Evolutionary conservation across 2,329 filamentous ascomycete species (phyloP), one percentile per base, ranked within the genome.

Genomic region (Cercospora janseana): DNA sequence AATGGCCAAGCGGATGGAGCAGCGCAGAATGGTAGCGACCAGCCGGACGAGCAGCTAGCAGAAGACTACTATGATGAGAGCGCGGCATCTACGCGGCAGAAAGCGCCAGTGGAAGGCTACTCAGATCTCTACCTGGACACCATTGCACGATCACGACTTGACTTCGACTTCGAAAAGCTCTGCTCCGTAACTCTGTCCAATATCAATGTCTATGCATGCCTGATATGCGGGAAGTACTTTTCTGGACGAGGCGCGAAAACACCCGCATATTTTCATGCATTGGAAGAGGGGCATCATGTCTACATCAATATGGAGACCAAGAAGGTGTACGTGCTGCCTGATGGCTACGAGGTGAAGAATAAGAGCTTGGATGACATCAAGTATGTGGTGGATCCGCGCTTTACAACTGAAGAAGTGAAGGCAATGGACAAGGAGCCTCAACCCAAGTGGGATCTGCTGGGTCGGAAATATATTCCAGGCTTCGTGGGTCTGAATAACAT

Each of bases 401-500:
- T 95, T 69, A 83, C 83, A 28, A 87, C 84, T 63, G 78, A 81
- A 31, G 88, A 97, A 64, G 91, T 97, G 24, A 78, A 82, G 63
- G 82, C 82, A 62, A 74, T 97, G 58, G 93, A 97, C 72, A 83
- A 75, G 63, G 48, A 56, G 58, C 74, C 75, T 46, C 77, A 78
- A 64, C 77, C 75, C 13, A 81, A 82, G 35, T 90, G 85, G 79
- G 92, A 95, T 63, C 78, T 97, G 32, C 77, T 78, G 42, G 89
- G 89, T 56, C 88, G 86, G 70, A 83, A 87, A 67, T 98, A 98
- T 72, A 85, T 85, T 59, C 93, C 93, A 15, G 92, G 93, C 4
- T 98, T 91, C 67, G 89, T 98, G 54, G 93, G 93, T 59, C 94
- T 98, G 88, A 98, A 98, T 78, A 98, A 98, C 72, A 96, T 98